Base-by-base conservation (phyloP, 768 basidiomycete species). In the Trametes cubensis region DNA sequence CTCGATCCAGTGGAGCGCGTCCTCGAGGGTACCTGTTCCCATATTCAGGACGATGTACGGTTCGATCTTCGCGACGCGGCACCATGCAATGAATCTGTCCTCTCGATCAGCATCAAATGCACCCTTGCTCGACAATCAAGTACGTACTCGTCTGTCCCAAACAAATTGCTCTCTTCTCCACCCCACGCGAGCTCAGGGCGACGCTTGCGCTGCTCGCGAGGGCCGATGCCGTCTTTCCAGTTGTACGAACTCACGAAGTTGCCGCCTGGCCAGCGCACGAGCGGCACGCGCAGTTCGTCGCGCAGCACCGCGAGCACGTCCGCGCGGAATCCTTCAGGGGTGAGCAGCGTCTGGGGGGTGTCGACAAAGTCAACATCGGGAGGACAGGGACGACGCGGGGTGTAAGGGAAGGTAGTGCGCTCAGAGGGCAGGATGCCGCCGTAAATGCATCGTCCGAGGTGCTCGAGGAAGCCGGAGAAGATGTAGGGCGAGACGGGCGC, bases 31-130 rank as follows among this genome's bases (percentile, higher is more conserved):
- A 4, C 86, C 85, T 0, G 84, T 85, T 5, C 85, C 86, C 85
- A 86, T 85, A 70, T 86, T 86, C 28, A 85, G 67, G 64, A 84
- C 83, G 49, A 87, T 80, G 68, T 79, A 86, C 1, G 85, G 86
- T 69, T 86, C 84, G 13, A 79, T 79, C 6, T 78, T 79, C 1
- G 82, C 72, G 15, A 72, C 76, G 13, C 79, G 76, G 63, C 82
- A 84, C 78, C 84, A 87, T 55, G 78, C 72, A 47, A 86, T 82
- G 68, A 86, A 86, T 67, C 82, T 81, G 76, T 72, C 6, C 49
- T 21, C 51, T 28, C 34, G 34, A 39, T 55, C 47, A 56, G 30
- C 14, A 20, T 10, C 25, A 17, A 18, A 14, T 42, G n/a, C 45
- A 4, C 21, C 14, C 2, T 21, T 8, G 17, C 42, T 5, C 6